Evolutionary conservation across 2,329 filamentous ascomycete species (phyloP), one percentile per base, ranked within the genome.

Genomic region (Penicillium rolfsii): DNA sequence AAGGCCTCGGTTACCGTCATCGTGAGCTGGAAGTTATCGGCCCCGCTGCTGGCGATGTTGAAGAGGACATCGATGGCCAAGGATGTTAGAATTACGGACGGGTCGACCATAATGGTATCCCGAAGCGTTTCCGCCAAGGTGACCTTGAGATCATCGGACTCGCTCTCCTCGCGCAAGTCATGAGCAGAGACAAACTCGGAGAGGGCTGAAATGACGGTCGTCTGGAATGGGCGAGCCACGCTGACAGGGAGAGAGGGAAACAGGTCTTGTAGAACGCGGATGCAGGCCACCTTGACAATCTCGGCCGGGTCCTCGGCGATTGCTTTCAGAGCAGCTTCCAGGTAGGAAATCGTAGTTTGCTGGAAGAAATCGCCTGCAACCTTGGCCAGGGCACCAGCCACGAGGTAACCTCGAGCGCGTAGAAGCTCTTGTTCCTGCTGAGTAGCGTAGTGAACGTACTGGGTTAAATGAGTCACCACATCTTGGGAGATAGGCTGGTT

Each of bases 71-170:
- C 91, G 59, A 88, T 85, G 49, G 89, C 86, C 12, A 90, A 88
- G 14, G 84, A 85, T 0, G 88, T 86, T 24, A 97, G 84, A 24
- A 91, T 89, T 56, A 95, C 87, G 16, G 84, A 83, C 2, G 90
- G 86, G 69, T 97, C 89, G 57, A 97, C 84, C 68, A 89, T 84
- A 70, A 98, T 95, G 30, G 91, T 89, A 68, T 93, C 88, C 55
- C 92, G 87, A 3, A 98, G 82, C 0, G 93, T 90, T 77, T 97
- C 93, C 5, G 94, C 90, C 35, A 99, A 82, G 0, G 93, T 94
- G 14, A 96, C 91, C 67, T 97, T 87, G 57, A 98, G 85, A 75
- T 99, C 95, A 68, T 98, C 94, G 11, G 91, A 91, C 64, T 97
- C 93, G 57, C 90, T 88, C 52, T 96, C 84, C 19, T 97, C 93